phyloP scores from a whole-genome alignment of 2,329 filamentous ascomycete genomes.

The Aspergillus glaucus region DNA sequence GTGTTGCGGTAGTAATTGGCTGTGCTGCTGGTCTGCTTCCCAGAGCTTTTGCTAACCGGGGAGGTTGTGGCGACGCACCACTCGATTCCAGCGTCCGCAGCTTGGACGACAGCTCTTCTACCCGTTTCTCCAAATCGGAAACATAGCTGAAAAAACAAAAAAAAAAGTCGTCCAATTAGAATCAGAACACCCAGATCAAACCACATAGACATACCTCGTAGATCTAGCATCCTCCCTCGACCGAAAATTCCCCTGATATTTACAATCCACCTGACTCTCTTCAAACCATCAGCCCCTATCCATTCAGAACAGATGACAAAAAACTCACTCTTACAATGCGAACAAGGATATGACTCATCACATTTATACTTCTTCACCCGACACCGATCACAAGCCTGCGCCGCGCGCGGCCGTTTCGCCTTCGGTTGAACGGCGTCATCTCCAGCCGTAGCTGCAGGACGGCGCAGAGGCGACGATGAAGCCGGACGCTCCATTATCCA shows the following conservation, averaged over 20 bases:
- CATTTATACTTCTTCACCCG: conserved; percentile 46
- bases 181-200: not conserved
- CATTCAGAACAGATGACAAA: not conserved
- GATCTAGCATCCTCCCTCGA: conserved; percentile 24
- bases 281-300: conserved; percentile 2
- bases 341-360: conserved; percentile 41
- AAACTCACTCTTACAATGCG: conserved; percentile 38
- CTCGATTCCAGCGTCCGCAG: conserved; percentile 18
- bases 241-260: conserved; percentile 30
- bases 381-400: conserved; percentile 43
- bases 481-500: conserved; percentile 35
- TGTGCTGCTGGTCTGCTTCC: conserved; percentile 2
- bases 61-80: conserved; percentile 7
- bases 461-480: conserved; percentile 5
- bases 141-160: conserved; percentile 22
- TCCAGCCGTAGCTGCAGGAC: conserved; percentile 2
- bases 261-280: conserved; percentile 30
- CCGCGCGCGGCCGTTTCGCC: conserved; percentile 36
- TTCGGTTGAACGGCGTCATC: conserved; percentile 17
- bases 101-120: conserved; percentile 24
- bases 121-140: conserved; percentile 29
- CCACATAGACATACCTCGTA: conserved; percentile 15
- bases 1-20: conserved; percentile 14
- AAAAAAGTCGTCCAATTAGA: too few species aligned
- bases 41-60: conserved; percentile 1